Evolutionary conservation across 306 rosid genomes (phyloP).

Genomic region (Lathyrus tuberosus): DNA sequence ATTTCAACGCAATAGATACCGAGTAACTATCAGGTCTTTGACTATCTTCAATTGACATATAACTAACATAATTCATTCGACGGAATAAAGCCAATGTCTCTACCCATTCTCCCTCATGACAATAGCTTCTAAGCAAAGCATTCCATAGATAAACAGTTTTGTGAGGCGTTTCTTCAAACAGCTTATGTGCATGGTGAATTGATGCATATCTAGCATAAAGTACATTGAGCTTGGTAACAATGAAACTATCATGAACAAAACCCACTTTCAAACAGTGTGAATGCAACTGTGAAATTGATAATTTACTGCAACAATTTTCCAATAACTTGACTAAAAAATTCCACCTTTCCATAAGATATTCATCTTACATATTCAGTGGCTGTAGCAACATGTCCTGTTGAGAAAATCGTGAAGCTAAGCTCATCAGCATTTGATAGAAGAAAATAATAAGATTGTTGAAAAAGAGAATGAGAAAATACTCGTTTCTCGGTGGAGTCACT

Average conservation of each 20-base stretch:
- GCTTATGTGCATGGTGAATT: conserved; percentile 29
- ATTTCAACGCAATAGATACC: conserved; percentile 60
- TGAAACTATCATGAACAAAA: conserved; percentile 56
- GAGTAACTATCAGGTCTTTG: conserved; percentile 66
- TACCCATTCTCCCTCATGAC: conserved; percentile 52
- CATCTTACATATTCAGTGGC: not conserved
- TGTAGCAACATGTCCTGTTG: not conserved
- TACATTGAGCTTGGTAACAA: conserved; percentile 64
- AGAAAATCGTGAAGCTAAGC: no score
- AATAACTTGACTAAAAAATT: conserved; percentile 51
- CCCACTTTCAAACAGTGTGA: conserved; percentile 56
- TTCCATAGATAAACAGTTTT: conserved; percentile 64
- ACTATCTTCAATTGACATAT: conserved; percentile 31
- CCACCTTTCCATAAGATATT: conserved; percentile 49
- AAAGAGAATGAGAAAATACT: no score
- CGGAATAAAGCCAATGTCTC: conserved; percentile 42
- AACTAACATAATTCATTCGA: conserved; percentile 51
- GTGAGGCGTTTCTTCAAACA: conserved; percentile 31
- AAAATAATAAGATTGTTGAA: no score
- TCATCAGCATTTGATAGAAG: no score
- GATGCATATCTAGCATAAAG: conserved; percentile 52
- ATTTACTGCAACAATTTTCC: conserved; percentile 45
- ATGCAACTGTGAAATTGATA: conserved; percentile 54
- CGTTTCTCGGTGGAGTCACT: no score
- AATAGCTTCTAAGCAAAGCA: conserved; percentile 65